A percentile compares a stretch with the other conserved stretches of the same genome.
These are phyloP conservation scores for Tubosaeta sp. DNA, from an alignment of 768 basidiomycete species.

Conservation along the genomic window DNA sequence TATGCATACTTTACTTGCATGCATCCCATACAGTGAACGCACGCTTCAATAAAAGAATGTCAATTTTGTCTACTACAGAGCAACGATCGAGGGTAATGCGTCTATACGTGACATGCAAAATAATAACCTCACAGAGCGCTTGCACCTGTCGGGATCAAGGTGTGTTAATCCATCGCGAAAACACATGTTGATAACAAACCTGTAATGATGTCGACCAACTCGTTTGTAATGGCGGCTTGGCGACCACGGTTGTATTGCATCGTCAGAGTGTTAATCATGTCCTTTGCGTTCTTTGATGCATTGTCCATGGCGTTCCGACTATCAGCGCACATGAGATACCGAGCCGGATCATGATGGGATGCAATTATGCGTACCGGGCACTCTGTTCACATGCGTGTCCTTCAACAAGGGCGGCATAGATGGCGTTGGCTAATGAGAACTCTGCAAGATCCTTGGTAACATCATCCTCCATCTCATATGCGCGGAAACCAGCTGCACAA, in stretches of 20 bases:
- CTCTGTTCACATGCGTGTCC: conserved; percentile 94
- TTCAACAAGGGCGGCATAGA: conserved; percentile 92
- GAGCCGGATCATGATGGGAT: too few relatives aligned
- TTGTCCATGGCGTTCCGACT: conserved; percentile 99
- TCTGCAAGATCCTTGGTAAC: conserved; percentile 90
- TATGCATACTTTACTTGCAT: conserved; percentile 14
- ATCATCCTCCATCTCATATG: conserved; percentile 98
- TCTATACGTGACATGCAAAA: conserved; percentile 12
- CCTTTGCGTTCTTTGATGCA: conserved; percentile 95
- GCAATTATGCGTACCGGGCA: conserved; percentile 55
- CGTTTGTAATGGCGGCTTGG: conserved; percentile 96
- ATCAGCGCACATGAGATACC: background rate
- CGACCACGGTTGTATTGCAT: conserved; percentile 99
- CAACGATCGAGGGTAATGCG: conserved; percentile 9
- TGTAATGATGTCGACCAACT: conserved; percentile 89
- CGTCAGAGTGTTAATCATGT: conserved; percentile 85
- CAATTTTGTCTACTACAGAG: conserved; percentile 20
- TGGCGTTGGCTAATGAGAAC: conserved; percentile 94
- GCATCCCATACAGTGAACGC: too few relatives aligned
- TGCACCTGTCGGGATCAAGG: conserved; percentile 34
- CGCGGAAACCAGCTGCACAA: conserved; percentile 74
- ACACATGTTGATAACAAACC: conserved; percentile 42
- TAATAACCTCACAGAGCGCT: conserved; percentile 40
- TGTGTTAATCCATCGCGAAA: background rate
- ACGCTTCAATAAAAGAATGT: conserved; percentile 22